phyloP scores from a whole-genome alignment of 2,329 filamentous ascomycete genomes.

The Neodidymelliopsis sp. region DNA sequence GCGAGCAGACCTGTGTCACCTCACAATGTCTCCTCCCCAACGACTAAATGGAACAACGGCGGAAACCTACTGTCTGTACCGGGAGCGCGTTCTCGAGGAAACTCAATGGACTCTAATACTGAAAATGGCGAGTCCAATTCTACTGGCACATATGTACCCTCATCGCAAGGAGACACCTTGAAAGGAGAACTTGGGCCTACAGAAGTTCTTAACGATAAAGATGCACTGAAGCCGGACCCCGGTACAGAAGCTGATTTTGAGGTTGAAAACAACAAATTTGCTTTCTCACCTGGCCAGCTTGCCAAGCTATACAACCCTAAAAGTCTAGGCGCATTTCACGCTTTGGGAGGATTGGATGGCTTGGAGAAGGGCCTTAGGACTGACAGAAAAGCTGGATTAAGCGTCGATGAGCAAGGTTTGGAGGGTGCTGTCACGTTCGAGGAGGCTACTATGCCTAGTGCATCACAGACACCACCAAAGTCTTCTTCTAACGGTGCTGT shows the following conservation, averaged over 20 bases:
- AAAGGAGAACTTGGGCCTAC: conserved; percentile 53
- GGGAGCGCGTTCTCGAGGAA: conserved; percentile 67
- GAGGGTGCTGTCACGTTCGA: conserved; percentile 74
- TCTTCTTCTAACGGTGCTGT: conserved; percentile 17
- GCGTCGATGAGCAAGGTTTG: conserved; percentile 70
- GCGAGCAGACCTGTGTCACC: conserved; percentile 71
- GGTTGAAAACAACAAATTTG: conserved; percentile 78
- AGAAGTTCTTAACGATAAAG: conserved; percentile 68
- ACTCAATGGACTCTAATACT: conserved; percentile 69
- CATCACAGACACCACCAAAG: conserved; percentile 28
- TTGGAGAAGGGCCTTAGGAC: conserved; percentile 77
- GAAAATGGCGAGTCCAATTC: conserved; percentile 62
- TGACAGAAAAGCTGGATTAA: conserved; percentile 70
- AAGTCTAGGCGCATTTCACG: conserved; percentile 75
- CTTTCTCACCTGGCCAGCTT: conserved; percentile 81
- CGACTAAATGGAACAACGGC: conserved; percentile 61
- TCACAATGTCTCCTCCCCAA: conserved; percentile 72
- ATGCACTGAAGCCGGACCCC: conserved; percentile 78
- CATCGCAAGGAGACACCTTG: conserved; percentile 52
- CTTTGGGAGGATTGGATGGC: conserved; percentile 74
- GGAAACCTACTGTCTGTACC: conserved; percentile 70
- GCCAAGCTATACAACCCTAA: conserved; percentile 84
- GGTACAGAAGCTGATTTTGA: conserved; percentile 78
- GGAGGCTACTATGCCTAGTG: conserved; percentile 58
- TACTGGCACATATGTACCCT: conserved; percentile 65